Conservation (phyloP, 2,329 filamentous ascomycete genomes). For the Thelonectria blattea region DNA sequence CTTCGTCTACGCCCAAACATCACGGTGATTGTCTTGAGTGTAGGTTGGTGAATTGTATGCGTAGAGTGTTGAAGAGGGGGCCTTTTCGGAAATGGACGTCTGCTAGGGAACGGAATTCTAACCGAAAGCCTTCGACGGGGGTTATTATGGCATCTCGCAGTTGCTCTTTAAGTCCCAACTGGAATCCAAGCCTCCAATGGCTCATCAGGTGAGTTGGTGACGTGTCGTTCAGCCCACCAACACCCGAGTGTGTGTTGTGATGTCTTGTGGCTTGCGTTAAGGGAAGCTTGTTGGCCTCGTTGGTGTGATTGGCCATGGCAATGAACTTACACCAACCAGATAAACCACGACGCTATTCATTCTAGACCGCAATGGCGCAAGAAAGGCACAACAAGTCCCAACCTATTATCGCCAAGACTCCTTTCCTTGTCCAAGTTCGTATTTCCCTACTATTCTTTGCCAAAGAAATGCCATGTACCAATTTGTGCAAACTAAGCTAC, state of each 20-base stretch:
- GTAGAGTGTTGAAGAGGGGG: neutral
- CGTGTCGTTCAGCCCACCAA: neutral
- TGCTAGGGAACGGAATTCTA: neutral
- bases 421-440: too few relatives aligned
- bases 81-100: neutral
- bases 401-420: too few relatives aligned
- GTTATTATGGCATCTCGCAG: neutral
- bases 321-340: neutral
- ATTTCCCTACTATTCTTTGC: too few relatives aligned
- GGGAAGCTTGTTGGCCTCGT: neutral
- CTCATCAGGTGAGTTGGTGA: neutral
- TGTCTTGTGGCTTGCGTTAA: neutral
- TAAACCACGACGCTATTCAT: too few relatives aligned
- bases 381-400: too few relatives aligned
- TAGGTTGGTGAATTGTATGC: neutral
- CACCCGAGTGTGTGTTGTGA: neutral
- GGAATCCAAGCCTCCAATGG: neutral
- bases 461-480: neutral
- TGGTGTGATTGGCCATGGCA: neutral
- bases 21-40: neutral
- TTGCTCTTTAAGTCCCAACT: neutral
- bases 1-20: conserved; percentile 9
- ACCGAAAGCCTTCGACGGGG: neutral
- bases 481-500: neutral
- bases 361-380: too few relatives aligned